Evolutionary conservation across 208 protist species (phyloP).

Genomic region (Trypanosoma melophagium): DNA sequence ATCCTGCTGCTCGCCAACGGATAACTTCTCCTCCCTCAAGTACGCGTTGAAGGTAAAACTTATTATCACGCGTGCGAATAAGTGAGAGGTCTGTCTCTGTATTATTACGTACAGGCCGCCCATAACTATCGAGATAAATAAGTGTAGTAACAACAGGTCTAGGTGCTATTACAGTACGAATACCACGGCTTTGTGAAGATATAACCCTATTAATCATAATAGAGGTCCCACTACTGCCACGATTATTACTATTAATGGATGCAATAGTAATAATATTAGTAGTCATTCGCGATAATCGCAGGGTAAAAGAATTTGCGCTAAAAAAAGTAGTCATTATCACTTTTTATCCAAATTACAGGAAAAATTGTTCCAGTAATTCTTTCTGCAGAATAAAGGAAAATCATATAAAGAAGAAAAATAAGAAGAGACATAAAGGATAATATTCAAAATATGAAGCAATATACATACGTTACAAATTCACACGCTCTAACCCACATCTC

Average conservation of each 20-base stretch:
- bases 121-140: slow-evolving; percentile 72
- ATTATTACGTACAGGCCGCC: slow-evolving; percentile 52
- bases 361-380: not conserved
- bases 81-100: slow-evolving; percentile 76
- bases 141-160: slow-evolving; percentile 81
- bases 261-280: slow-evolving; percentile 21
- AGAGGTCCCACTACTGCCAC: not conserved
- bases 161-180: slow-evolving; percentile 83
- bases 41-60: slow-evolving; percentile 90
- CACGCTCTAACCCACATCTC: too few relatives aligned
- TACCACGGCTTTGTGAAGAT: slow-evolving; percentile 15
- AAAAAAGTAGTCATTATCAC: not conserved
- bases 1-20: slow-evolving; percentile 76
- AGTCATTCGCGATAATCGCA: slow-evolving; percentile 10
- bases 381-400: not conserved
- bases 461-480: too few relatives aligned
- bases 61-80: slow-evolving; percentile 87
- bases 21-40: slow-evolving; percentile 76
- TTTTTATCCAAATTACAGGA: slow-evolving; percentile 2
- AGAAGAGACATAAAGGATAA: slow-evolving; percentile 14
- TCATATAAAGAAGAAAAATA: too few relatives aligned
- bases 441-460: not conserved
- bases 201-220: not conserved
- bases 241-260: slow-evolving; percentile 6
- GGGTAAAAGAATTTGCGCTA: not conserved